Conservation (phyloP, 2,329 filamentous ascomycete species). For the Colletotrichum echinochloae region DNA sequence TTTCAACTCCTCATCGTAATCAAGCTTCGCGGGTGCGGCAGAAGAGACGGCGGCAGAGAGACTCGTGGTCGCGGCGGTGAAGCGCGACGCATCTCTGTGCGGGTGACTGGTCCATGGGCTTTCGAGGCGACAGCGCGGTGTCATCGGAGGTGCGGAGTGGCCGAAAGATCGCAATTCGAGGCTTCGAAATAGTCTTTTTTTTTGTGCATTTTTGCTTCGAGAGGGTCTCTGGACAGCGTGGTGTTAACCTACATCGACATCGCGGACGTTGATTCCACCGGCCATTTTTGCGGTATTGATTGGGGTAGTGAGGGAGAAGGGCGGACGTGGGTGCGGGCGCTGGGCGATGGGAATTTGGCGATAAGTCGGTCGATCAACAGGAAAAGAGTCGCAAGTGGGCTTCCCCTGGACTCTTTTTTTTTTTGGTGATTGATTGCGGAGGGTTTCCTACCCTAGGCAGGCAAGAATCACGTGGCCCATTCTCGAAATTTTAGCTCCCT, state of each 20-base stretch:
- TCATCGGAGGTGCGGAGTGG: constrained; percentile 22
- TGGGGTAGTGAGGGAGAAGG: constrained; percentile 45
- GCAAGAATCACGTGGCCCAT: not conserved
- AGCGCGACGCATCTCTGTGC: not conserved
- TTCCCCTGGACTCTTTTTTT: constrained; percentile 40
- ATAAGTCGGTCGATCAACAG: constrained; percentile 41
- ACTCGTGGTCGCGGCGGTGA: not conserved
- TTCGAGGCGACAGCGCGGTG: constrained; percentile 17
- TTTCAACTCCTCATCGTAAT: constrained; percentile 42
- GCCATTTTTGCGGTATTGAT: constrained; percentile 77
- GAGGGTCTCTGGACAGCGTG: constrained; percentile 40
- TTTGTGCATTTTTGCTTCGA: constrained; percentile 10
- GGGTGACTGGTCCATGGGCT: not conserved
- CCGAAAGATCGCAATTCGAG: constrained; percentile 12
- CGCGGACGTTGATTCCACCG: constrained; percentile 84
- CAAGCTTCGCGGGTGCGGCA: not conserved
- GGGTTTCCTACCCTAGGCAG: constrained; percentile 32
- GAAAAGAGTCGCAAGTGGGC: not conserved
- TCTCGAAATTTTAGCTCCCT: too few relatives aligned
- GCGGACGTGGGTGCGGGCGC: constrained; percentile 47
- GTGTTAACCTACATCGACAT: constrained; percentile 79
- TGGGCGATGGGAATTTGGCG: constrained; percentile 44
- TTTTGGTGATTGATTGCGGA: constrained; percentile 41
- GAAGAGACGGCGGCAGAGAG: not conserved
- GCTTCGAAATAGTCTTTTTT: constrained; percentile 10